These are phyloP conservation scores for Fusarium sp. DNA, from an alignment of 2,329 filamentous ascomycete genomes.

Conservation along the genomic window DNA sequence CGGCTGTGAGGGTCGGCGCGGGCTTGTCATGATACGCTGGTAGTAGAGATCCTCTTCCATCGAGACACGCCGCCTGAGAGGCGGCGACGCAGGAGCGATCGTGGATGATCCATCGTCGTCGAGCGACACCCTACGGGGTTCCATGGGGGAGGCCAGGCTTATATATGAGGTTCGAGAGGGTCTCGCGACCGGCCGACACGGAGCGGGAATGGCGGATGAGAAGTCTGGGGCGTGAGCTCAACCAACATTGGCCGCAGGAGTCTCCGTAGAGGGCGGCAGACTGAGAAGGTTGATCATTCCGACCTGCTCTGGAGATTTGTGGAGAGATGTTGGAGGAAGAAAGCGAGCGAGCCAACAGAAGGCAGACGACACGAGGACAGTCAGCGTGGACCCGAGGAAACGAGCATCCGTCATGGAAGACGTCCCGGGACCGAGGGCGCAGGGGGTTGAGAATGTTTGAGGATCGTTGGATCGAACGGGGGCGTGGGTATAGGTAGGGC, in stretches of 20 bases:
- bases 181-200: constrained; percentile 37
- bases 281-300: constrained; percentile 48
- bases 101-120: constrained; percentile 48
- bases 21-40: constrained; percentile 58
- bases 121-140: constrained; percentile 43
- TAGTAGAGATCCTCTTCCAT: constrained; percentile 65
- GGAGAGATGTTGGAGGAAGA: constrained; percentile 39
- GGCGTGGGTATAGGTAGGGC: constrained; percentile 36
- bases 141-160: constrained; percentile 46
- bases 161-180: constrained; percentile 38
- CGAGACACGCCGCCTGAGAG: constrained; percentile 57
- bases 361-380: constrained; percentile 35
- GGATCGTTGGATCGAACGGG: constrained; percentile 35
- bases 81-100: constrained; percentile 47
- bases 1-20: constrained; percentile 56
- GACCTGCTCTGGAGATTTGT: constrained; percentile 48
- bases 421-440: constrained; percentile 18
- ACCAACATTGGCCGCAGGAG: constrained; percentile 43
- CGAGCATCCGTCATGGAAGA: constrained; percentile 36
- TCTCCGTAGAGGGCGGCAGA: constrained; percentile 48
- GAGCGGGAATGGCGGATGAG: constrained; percentile 33
- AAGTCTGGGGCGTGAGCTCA: constrained; percentile 42
- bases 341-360: constrained; percentile 40
- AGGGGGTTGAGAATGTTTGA: constrained; percentile 35
- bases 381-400: constrained; percentile 42